These are phyloP conservation scores for Colletotrichum zoysiae DNA, from an alignment of 2,329 filamentous ascomycete species.

Conservation along the genomic window DNA sequence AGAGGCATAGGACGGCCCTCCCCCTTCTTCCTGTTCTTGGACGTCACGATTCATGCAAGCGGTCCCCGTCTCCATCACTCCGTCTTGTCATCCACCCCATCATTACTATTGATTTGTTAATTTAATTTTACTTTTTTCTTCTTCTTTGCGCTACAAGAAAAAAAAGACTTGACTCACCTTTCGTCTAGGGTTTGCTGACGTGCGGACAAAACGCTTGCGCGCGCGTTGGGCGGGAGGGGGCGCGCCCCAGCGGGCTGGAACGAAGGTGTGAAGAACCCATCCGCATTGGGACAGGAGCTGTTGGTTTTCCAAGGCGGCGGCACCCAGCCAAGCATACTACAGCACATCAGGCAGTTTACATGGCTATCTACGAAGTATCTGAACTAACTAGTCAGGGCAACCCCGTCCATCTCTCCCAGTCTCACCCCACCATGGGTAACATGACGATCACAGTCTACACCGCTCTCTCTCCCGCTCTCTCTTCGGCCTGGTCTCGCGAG, in stretches of 20 bases:
- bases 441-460: constrained; percentile 13
- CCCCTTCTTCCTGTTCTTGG: not conserved
- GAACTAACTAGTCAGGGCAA: not conserved
- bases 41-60: constrained; percentile 29
- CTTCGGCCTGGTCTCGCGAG: not conserved
- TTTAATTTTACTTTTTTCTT: not conserved
- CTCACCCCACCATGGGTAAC: not conserved
- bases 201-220: not conserved
- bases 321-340: not conserved
- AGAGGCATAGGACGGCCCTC: not conserved
- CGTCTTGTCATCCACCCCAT: constrained; percentile 12
- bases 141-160: no score
- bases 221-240: no score
- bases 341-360: no score
- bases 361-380: no score
- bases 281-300: constrained; percentile 1
- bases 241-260: constrained; percentile 18
- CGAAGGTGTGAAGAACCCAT: constrained; percentile 32
- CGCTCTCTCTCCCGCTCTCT: not conserved
- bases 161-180: not conserved
- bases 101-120: not conserved
- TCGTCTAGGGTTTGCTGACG: not conserved
- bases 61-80: not conserved
- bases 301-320: constrained; percentile 15
- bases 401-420: no score